These are phyloP conservation scores for Globisporangium mamillatum DNA, from an alignment of 352 stramenopile genomes.

Conservation along the genomic window DNA sequence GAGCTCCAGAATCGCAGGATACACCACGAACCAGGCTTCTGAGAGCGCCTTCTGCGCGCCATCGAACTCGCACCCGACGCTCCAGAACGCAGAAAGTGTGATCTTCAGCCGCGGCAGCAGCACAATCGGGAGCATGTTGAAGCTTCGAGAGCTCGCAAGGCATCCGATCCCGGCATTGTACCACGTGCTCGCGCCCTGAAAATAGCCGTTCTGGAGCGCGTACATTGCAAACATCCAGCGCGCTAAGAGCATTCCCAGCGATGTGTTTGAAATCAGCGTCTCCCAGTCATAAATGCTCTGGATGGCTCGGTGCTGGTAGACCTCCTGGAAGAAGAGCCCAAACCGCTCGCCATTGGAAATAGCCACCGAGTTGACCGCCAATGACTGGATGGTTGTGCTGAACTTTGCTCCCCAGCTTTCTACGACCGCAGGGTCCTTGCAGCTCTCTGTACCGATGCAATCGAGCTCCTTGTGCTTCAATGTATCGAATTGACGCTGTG, in stretches of 20 bases:
- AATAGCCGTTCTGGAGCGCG: conserved; percentile 33
- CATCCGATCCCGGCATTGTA: conserved; percentile 36
- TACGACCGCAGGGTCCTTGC: conserved; percentile 8
- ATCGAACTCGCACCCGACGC: conserved; percentile 38
- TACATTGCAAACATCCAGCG: conserved; percentile 44
- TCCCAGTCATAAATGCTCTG: conserved; percentile 42
- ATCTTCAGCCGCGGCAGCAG: conserved; percentile 43
- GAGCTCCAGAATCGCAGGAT: conserved; percentile 11
- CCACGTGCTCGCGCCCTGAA: conserved; percentile 22
- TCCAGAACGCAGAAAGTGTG: conserved; percentile 41
- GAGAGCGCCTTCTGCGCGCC: conserved; percentile 20
- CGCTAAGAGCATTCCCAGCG: conserved; percentile 21
- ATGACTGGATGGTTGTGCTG: conserved; percentile 11
- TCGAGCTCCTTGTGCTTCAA: conserved; percentile 27
- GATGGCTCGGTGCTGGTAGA: conserved; percentile 12
- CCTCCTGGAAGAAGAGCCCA: conserved; percentile 39
- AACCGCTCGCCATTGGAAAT: conserved; percentile 29
- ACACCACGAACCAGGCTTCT: conserved; percentile 15
- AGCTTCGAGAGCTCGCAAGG: conserved; percentile 32
- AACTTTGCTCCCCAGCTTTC: conserved; percentile 30
- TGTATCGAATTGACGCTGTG: conserved; percentile 34
- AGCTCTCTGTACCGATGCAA: conserved; percentile 17
- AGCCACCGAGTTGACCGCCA: conserved; percentile 25
- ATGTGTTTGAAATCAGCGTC: conserved; percentile 32
- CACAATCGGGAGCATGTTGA: conserved; percentile 44